These are phyloP conservation scores for Cyberlindnera bimundalis DNA, from an alignment of 805 yeast species.

Conservation along the genomic window DNA sequence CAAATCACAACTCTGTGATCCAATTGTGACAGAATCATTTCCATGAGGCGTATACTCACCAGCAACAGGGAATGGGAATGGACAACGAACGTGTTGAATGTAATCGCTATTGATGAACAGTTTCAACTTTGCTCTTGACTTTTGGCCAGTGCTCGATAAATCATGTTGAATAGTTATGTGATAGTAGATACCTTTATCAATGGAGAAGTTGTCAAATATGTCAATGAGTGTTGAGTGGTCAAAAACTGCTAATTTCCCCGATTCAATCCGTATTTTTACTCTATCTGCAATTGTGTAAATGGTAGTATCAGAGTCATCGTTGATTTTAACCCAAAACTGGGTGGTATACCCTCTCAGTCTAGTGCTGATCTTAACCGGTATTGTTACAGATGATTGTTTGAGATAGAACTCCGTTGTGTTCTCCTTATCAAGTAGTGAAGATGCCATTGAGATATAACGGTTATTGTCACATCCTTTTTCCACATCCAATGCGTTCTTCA, in stretches of 20 bases:
- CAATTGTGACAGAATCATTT: conserved; percentile 12
- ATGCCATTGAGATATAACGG: conserved; percentile 5
- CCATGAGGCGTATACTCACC: conserved; percentile 3
- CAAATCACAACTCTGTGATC: conserved; percentile 16
- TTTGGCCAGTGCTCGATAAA: conserved; percentile 12
- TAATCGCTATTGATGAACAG: conserved; percentile 19
- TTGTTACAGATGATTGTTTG: conserved; percentile 27
- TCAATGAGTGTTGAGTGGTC: conserved; percentile 11
- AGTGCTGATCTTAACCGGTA: conserved; percentile 6
- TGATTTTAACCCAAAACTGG: conserved; percentile 30
- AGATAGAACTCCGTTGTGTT: conserved; percentile 27
- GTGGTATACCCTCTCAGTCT: conserved; percentile 19
- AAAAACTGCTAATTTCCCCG: conserved; percentile 31
- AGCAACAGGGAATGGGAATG: conserved; percentile 16
- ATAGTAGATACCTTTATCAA: conserved; percentile 19
- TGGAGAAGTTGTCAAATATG: conserved; percentile 16
- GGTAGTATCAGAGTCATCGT: conserved; percentile 28
- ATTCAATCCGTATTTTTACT: conserved; percentile 28
- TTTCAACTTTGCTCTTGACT: conserved; percentile 17
- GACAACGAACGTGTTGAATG: conserved; percentile 21
- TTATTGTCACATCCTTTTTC: background rate
- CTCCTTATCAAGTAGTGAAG: conserved; percentile 15
- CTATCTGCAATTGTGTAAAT: conserved; percentile 25
- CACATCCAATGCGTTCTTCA: conserved; percentile 3
- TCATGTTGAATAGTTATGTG: conserved; percentile 22